Evolutionary conservation across 768 basidiomycete species (phyloP), one percentile per base, ranked within the genome.

Genomic region (Boletus pseudo-olivaceus): DNA sequence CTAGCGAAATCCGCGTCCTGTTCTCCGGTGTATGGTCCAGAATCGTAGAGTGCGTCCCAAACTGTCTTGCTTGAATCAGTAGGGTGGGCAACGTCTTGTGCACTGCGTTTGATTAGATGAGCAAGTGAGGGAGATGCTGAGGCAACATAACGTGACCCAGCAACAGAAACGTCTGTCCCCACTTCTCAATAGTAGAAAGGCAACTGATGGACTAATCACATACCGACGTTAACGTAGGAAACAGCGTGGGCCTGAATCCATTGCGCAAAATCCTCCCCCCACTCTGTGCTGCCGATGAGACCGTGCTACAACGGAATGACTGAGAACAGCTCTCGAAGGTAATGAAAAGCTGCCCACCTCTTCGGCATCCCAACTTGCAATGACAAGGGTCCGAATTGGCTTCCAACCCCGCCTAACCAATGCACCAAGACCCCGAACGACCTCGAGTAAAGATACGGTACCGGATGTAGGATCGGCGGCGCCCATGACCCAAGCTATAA

Each of bases 281-380:
- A 96, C 71, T 98, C 94, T 4, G 91, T 95, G 63, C 86, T 89
- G 27, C 95, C 95, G 35, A 91, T 67, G 39, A 93, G 77, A 26
- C 89, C 90, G 49, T 81, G 80, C 78, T 79, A n/a, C 8, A 51
- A 33, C 32, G 23, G 26, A 49, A 32, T 33, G 43, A 33, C 23
- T 32, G 49, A 55, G 41, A 26, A 41, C 7, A 15, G 27, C 17
- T 47, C 5, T 43, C 20, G 15, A 34, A 17, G 23, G 39, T 17
- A 2, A 54, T 27, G 14, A 23, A 42, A 51, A 17, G 29, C 20
- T 15, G 55, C 68, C 23, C 50, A 78, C 79, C 74, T 83, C 78
- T 68, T 90, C 89, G 0, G 80, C 90, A 65, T 90, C 89, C 90
- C 88, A 91, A 61, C 82, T 86, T 4, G 84, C 85, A 49, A 92